Evolutionary conservation across 2,329 filamentous ascomycete genomes (phyloP).

Genomic region (Gnomoniopsis sp.): DNA sequence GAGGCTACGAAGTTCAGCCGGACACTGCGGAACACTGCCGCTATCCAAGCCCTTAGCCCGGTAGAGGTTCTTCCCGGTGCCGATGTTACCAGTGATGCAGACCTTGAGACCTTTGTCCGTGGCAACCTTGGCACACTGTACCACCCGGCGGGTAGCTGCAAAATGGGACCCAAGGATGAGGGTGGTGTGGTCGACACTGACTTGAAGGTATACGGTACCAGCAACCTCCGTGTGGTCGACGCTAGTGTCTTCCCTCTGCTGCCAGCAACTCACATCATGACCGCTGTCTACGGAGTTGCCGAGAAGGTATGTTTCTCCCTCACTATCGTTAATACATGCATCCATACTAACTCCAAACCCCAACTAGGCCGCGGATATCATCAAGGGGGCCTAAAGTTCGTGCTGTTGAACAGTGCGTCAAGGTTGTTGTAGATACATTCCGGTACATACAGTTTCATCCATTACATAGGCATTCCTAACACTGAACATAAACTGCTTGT

Average conservation of each 20-base stretch:
- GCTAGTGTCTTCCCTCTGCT: slow-evolving; percentile 41
- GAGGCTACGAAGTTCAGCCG: slow-evolving; percentile 36
- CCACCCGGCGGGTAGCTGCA: slow-evolving; percentile 40
- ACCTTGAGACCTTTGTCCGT: slow-evolving; percentile 22
- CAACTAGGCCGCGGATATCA: slow-evolving; percentile 12
- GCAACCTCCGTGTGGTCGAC: slow-evolving; percentile 42
- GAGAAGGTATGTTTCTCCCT: slow-evolving; percentile 23
- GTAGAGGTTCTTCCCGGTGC: slow-evolving; percentile 34
- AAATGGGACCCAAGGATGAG: slow-evolving; percentile 40
- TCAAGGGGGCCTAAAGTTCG: slow-evolving; percentile 1
- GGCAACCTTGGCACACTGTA: slow-evolving; percentile 27
- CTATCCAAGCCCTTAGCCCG: slow-evolving; percentile 30
- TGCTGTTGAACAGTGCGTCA: background rate
- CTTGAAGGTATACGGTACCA: slow-evolving; percentile 40
- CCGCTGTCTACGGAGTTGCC: slow-evolving; percentile 25
- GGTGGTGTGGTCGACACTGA: slow-evolving; percentile 43
- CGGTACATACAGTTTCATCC: no score
- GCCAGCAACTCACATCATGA: slow-evolving; percentile 23
- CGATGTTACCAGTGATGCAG: slow-evolving; percentile 27
- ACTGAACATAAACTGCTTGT: no score
- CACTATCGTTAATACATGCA: no score
- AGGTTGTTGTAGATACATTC: background rate
- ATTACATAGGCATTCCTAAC: no score
- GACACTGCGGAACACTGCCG: slow-evolving; percentile 24
- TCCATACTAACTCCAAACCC: background rate